Evolutionary conservation across 129 eudicot species (phyloP).

Genomic region (Tagetes patula): DNA sequence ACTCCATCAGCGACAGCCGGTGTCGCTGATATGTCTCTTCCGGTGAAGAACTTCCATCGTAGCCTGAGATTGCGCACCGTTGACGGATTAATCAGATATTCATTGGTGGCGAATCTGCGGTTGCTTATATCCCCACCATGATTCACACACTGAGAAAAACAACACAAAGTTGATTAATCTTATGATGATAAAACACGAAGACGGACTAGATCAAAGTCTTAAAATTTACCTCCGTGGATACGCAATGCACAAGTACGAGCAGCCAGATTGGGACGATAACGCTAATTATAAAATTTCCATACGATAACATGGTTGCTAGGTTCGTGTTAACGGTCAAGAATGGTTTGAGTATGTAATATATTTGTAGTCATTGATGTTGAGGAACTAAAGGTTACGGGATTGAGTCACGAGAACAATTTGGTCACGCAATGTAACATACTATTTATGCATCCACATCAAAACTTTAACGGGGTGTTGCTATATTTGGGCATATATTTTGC

Average conservation of each 20-base stretch:
- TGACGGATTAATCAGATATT: conserved; percentile 45
- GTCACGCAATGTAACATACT: too few relatives aligned
- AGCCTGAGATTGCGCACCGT: conserved; percentile 41
- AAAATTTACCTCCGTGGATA: conserved; percentile 42
- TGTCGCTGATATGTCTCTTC: conserved; percentile 75
- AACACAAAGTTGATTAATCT: neutral
- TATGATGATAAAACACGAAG: neutral
- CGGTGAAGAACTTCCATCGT: conserved; percentile 67
- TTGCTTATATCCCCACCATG: conserved; percentile 70
- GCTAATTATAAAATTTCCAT: conserved; percentile 12
- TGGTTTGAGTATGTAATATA: neutral
- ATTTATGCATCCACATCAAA: neutral
- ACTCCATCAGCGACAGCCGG: conserved; percentile 64
- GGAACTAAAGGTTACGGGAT: neutral
- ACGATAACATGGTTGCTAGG: neutral
- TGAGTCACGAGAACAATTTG: neutral
- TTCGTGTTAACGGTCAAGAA: neutral
- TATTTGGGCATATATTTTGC: conserved; percentile 2
- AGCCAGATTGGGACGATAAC: conserved; percentile 30
- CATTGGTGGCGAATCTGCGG: conserved; percentile 44
- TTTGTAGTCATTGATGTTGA: neutral
- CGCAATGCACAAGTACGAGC: conserved; percentile 20
- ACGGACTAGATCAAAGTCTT: neutral
- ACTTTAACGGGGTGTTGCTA: neutral
- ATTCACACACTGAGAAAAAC: conserved; percentile 55